Evolutionary conservation across 2,329 filamentous ascomycete genomes (phyloP), one percentile per base, ranked within the genome.

Genomic region (Phialophora macrospora): DNA sequence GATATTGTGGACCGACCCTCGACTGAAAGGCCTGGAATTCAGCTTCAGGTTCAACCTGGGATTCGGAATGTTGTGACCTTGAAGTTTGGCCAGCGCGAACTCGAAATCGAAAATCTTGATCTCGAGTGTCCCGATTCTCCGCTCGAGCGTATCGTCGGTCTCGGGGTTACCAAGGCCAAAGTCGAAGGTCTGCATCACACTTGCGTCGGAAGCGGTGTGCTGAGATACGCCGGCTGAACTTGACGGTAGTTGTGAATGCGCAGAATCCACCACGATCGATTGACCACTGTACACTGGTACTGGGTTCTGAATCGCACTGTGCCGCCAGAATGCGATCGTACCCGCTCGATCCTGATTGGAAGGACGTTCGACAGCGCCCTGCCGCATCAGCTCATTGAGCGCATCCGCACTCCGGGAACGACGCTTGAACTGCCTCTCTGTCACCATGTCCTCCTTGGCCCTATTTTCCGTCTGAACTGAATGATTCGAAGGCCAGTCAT

Each of bases 41-140:
- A 20, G 28, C 30, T 14, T 54, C 17, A n/a, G 32, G 17, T 61
- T 52, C 22, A 69, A 34, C 20, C 63, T 51, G 5, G 70, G 66
- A 57, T 67, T 68, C 14, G 63, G 44, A 44, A 72, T 64, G 12
- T 74, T 69, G 32, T 70, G 74, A 55, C 74, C 77, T 69, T 83
- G 81, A 65, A 83, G 75, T 60, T 81, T 79, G 1, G 80, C 79
- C 65, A 83, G 80, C 4, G 81, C 81, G 62, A 81, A 81, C 68
- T 83, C 81, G 4, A 83, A 74, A 55, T 83, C 81, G 68, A 82
- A 81, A 57, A 83, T 72, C 66, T 83, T 83, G 24, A 83, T 81
- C 66, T 83, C 81, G 6, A 83, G 72, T 0, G 81, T 83, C 38
- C 79, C 79, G n/a, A 83, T 68, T 55, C 81, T 76, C 62, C 83